Percentiles rank a stretch among this genome's conserved stretches.
Evolutionary conservation across 306 rosid genomes (phyloP).

Genomic region (Rosa persica): DNA sequence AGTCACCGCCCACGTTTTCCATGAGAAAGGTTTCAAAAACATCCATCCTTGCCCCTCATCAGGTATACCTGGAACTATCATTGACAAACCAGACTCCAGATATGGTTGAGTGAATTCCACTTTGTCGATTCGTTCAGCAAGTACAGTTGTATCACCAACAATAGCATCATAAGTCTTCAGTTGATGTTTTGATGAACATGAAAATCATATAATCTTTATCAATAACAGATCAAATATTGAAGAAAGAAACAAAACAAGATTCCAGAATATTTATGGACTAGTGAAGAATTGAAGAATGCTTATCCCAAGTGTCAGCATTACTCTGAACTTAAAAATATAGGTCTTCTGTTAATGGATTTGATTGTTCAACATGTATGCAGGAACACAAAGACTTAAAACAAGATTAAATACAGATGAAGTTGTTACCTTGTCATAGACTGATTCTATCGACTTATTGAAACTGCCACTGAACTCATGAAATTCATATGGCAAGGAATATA

Average conservation of each 20-base stretch:
- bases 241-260: neutral
- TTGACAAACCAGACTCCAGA: constrained; percentile 64
- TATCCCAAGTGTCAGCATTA: too few relatives aligned
- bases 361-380: neutral
- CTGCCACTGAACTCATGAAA: constrained; percentile 22
- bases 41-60: constrained; percentile 40
- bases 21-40: constrained; percentile 61
- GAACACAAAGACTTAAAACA: neutral
- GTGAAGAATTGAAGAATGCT: neutral
- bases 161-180: constrained; percentile 49
- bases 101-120: constrained; percentile 66
- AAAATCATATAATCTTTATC: neutral
- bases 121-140: constrained; percentile 39
- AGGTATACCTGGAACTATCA: constrained; percentile 44
- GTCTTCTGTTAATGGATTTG: neutral
- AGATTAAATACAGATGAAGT: neutral
- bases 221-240: neutral
- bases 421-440: constrained; percentile 51
- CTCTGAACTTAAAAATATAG: neutral
- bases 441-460: constrained; percentile 36
- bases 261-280: neutral
- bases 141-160: constrained; percentile 54
- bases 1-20: constrained; percentile 55
- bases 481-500: constrained; percentile 29
- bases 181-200: constrained; percentile 22